Percentiles rank a stretch among this genome's conserved stretches.
phyloP scores from a whole-genome alignment of 2,329 filamentous ascomycete species.

The Botrytis sinoallii region DNA sequence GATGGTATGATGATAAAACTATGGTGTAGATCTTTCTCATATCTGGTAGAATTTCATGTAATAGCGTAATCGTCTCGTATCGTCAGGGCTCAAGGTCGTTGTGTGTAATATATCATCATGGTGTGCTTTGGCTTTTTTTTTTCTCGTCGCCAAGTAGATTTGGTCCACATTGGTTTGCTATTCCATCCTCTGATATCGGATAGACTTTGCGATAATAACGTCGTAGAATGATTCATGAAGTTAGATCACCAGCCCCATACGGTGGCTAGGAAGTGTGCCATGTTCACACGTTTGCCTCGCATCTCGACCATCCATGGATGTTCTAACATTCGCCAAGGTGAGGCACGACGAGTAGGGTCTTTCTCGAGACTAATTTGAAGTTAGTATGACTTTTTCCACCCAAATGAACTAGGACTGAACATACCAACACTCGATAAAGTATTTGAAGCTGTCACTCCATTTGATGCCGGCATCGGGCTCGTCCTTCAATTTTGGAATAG shows the following conservation, averaged over 20 bases:
- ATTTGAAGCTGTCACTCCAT: constrained; percentile 98
- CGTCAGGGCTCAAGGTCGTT: background rate
- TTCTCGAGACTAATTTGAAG: constrained; percentile 74
- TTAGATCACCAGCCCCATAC: constrained; percentile 85
- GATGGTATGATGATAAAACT: constrained; percentile 1
- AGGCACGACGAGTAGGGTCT: constrained; percentile 79
- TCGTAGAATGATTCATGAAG: background rate
- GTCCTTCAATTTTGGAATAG: constrained; percentile 92
- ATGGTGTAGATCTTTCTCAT: background rate
- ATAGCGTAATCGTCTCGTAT: background rate
- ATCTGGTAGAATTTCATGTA: background rate
- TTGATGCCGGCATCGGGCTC: constrained; percentile 84
- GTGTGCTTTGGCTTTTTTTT: background rate
- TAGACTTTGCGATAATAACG: background rate
- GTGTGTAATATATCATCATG: background rate
- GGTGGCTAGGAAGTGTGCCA: constrained; percentile 87
- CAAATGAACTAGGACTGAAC: constrained; percentile 42
- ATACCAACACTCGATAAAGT: constrained; percentile 99
- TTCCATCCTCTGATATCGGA: background rate
- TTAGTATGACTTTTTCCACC: constrained; percentile 20
- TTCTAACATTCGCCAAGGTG: constrained; percentile 97
- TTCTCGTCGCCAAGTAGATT: background rate
- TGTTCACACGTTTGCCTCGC: constrained; percentile 93
- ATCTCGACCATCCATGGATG: constrained; percentile 99
- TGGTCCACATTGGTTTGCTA: background rate